phyloP scores from a whole-genome alignment of 495 filamentous ascomycete species.

The Aspergillus indologenus region DNA sequence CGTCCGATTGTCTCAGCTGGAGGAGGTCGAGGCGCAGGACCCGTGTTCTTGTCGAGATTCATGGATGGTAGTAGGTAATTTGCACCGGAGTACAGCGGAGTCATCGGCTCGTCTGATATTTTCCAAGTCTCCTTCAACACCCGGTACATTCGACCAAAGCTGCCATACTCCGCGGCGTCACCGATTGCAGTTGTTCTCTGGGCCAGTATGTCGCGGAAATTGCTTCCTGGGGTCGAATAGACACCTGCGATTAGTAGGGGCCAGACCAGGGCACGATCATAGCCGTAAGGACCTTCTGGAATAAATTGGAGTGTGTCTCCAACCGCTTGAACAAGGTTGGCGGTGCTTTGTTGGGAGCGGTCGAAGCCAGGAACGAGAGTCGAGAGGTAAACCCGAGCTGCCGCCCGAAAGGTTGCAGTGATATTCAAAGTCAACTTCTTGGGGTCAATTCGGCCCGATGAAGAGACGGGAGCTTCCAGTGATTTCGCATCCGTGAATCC shows the following conservation, averaged over 20 bases:
- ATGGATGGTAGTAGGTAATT: no score
- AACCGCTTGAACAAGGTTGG: constrained; percentile 26
- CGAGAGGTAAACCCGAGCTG: constrained; percentile 91
- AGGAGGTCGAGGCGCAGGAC: no score
- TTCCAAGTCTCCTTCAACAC: constrained; percentile 81
- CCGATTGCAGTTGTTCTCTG: constrained; percentile 71
- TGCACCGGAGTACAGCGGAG: no score
- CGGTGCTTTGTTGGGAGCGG: constrained; percentile 47
- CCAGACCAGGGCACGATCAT: constrained; percentile 89
- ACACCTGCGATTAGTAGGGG: constrained; percentile 81
- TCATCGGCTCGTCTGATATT: not conserved
- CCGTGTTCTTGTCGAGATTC: no score
- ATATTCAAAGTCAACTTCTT: constrained; percentile 79
- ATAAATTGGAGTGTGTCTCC: constrained; percentile 68
- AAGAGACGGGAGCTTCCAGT: constrained; percentile 52
- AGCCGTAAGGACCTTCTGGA: constrained; percentile 76
- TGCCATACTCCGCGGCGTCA: constrained; percentile 72
- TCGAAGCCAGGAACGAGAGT: constrained; percentile 81
- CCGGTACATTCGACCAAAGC: constrained; percentile 76
- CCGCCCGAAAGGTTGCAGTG: constrained; percentile 80
- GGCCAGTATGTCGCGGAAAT: constrained; percentile 72
- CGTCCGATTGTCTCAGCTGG: no score
- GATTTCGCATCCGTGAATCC: constrained; percentile 41
- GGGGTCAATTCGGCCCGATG: constrained; percentile 68
- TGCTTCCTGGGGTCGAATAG: constrained; percentile 60